These are phyloP conservation scores for Diaporthe sp. DNA, from an alignment of 2,329 filamentous ascomycete species.

Conservation along the genomic window DNA sequence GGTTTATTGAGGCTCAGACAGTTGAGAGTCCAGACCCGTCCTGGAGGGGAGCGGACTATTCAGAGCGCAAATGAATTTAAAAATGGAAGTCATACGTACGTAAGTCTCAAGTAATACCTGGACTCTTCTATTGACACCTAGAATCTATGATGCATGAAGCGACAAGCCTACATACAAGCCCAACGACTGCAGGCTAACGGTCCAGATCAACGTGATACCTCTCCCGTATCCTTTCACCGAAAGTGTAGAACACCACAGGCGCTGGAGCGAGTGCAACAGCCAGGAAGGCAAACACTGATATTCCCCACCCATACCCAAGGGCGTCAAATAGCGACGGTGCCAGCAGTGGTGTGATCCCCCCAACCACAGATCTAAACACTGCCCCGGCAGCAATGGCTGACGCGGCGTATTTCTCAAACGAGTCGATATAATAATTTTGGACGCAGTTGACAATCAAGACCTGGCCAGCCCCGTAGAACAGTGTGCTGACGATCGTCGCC, in stretches of 20 bases:
- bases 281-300: slow-evolving; percentile 35
- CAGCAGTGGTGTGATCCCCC: slow-evolving; percentile 30
- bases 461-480: slow-evolving; percentile 65
- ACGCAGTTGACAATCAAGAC: slow-evolving; percentile 66
- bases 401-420: slow-evolving; percentile 50
- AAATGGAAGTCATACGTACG: no score
- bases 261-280: slow-evolving; percentile 35
- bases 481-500: slow-evolving; percentile 62
- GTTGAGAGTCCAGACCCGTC: no score
- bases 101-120: no score
- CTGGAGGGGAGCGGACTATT: no score
- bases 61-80: no score
- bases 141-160: no score
- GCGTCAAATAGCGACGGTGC: slow-evolving; percentile 32
- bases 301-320: slow-evolving; percentile 36
- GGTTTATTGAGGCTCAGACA: no score
- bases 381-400: slow-evolving; percentile 57
- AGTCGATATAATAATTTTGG: slow-evolving; percentile 68
- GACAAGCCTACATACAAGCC: no score
- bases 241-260: slow-evolving; percentile 31
- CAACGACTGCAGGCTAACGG: not conserved
- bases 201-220: slow-evolving; percentile 6
- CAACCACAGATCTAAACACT: slow-evolving; percentile 43
- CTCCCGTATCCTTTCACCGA: slow-evolving; percentile 23
- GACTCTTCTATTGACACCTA: no score